Base-by-base conservation (phyloP, 345 rosid species). In the Lepidium africanum region DNA sequence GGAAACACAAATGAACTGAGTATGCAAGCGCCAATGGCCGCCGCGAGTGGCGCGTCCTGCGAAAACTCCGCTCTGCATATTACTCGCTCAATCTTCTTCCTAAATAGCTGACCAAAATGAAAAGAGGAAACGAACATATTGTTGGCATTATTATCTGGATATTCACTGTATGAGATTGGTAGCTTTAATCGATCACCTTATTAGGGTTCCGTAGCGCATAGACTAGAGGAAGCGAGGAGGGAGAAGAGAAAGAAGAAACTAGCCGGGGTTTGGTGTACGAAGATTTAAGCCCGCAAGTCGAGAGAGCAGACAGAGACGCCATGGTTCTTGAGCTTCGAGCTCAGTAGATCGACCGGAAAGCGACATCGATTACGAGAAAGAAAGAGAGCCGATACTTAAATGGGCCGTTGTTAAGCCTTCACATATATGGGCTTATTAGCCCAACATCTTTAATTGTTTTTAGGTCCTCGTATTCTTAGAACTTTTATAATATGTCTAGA, bases 1-100 rank as follows among this genome's bases (percentile, higher is more conserved):
- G 99, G 88, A 32, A 94, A 71, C 0, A 87, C 62, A 75, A 89
- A 73, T 9, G 99, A 89, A 33, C 90, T 87, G 25, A 94, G 82
- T 75, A 94, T 74, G 58, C 85, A 91, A 19, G 83, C 84, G 36
- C 96, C 96, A 35, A 94, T 89, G 10, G 91, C 92, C 0, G 78
- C 81, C 9, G 82, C 88, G 39, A 86, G 83, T 15, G 96, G 91
- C 17, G 87, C 87, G 36, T 90, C 96, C 23, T 66, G 65, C 5
- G 88, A 82, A 33, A 91, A 80, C 47, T 83, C 92, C 43, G 89
- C 91, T 76, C 85, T 77, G 83, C 97, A 88, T 42, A 67, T 50
- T 43, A 70, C 78, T 46, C 63, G 37, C 42, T 65, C 61, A 14
- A 69, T 64, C 76, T 61, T 42, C 17, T n/a, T 69, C 65, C 61